These are phyloP conservation scores for Patellifolia procumbens DNA, from an alignment of 179 eudicot genomes.

Conservation along the genomic window DNA sequence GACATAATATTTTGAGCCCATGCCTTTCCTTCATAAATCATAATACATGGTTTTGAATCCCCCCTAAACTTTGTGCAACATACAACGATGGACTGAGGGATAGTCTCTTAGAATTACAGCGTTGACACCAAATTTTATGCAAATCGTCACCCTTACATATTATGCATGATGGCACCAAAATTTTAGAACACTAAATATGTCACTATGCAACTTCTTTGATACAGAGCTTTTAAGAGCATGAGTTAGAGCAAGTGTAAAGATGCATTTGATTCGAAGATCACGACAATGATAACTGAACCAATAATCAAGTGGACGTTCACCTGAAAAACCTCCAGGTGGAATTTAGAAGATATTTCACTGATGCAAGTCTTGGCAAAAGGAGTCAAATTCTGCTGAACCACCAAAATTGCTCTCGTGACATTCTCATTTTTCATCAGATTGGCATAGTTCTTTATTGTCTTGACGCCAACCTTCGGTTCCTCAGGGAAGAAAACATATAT, in stretches of 20 bases:
- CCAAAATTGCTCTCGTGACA: conserved; percentile 77
- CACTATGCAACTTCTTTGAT: not conserved
- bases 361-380: conserved; percentile 84
- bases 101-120: too few species aligned
- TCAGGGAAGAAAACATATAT: conserved; percentile 88
- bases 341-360: conserved; percentile 68
- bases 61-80: too few species aligned
- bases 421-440: conserved; percentile 84
- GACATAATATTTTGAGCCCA: too few species aligned
- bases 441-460: conserved; percentile 78
- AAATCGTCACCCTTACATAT: too few species aligned
- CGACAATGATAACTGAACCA: not conserved
- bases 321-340: conserved; percentile 91
- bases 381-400: conserved; percentile 80
- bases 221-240: not conserved
- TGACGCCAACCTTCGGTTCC: conserved; percentile 93
- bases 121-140: not conserved
- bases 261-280: not conserved
- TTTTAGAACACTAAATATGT: not conserved
- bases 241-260: not conserved
- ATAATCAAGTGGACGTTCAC: conserved; percentile 32
- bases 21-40: too few species aligned
- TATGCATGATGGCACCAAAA: too few species aligned
- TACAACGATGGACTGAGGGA: too few species aligned
- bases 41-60: too few species aligned